Conservation (phyloP, 192 early-diverging fungal genomes). For the Paraglomus brasilianum region DNA sequence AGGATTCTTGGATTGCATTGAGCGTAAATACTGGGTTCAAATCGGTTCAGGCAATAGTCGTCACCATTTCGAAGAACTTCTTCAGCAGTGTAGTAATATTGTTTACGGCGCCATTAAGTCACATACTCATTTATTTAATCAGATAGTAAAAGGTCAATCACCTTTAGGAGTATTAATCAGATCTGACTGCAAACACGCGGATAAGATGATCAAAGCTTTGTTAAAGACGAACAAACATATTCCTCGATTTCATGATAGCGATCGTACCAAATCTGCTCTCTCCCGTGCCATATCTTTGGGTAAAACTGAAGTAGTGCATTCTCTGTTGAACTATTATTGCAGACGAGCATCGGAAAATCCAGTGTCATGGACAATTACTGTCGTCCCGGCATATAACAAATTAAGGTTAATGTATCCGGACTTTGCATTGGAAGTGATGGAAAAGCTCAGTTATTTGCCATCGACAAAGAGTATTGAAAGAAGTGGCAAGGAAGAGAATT, state of each 20-base stretch:
- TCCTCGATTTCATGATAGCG: slow-evolving; percentile 9
- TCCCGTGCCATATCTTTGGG: slow-evolving; percentile 9
- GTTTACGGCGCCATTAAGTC: background rate
- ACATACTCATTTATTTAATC: slow-evolving; percentile 13
- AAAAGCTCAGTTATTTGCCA: slow-evolving; percentile 9
- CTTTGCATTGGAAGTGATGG: slow-evolving; percentile 9
- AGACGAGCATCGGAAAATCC: slow-evolving; percentile 11
- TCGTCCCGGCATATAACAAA: slow-evolving; percentile 3
- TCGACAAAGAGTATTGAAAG: slow-evolving; percentile 3
- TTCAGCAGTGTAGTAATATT: background rate
- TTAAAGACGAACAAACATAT: slow-evolving; percentile 17
- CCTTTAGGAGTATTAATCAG: slow-evolving; percentile 18
- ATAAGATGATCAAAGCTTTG: slow-evolving; percentile 9
- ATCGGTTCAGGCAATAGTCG: background rate
- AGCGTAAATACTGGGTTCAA: slow-evolving; percentile 5
- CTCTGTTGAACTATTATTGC: slow-evolving; percentile 12
- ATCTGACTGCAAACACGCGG: slow-evolving; percentile 7
- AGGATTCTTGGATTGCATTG: background rate
- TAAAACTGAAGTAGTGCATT: slow-evolving; percentile 16
- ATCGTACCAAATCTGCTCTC: slow-evolving; percentile 14
- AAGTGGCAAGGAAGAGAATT: slow-evolving; percentile 5
- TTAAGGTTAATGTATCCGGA: slow-evolving; percentile 14
- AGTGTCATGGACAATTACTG: slow-evolving; percentile 14
- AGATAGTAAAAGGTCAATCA: slow-evolving; percentile 14
- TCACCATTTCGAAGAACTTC: slow-evolving; percentile 1